Evolutionary conservation across 306 rosid species (phyloP), one percentile per base, ranked within the genome.

Genomic region (Sindora glabra): DNA sequence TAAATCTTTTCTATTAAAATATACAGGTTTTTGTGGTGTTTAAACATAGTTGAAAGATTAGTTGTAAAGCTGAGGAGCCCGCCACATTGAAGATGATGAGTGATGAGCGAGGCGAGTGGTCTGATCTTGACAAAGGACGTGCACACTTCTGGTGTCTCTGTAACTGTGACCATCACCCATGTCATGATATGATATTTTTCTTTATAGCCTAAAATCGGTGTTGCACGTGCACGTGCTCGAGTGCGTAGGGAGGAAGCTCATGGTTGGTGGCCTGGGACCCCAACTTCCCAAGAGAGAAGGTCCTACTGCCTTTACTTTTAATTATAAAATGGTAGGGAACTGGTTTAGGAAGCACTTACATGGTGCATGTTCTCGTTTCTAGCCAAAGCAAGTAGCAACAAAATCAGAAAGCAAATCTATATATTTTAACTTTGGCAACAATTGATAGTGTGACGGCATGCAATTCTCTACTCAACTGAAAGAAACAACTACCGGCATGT

Each of bases 181-280:
- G n/a, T n/a, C n/a, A n/a, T n/a, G n/a, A 48, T 54, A 53, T 45
- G 3, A 51, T 50, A 27, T 47, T 18, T 33, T 39, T 49, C 9
- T 22, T 68, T 15, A 11, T 15, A 13, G 38, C 3, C 58, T 50
- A 4, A 73, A 62, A 71, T 42, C 63, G 56, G 29, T 34, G 44
- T 2, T 48, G 73, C 95, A 83, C 83, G 87, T 76, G n/a, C n/a
- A n/a, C n/a, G n/a, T n/a, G 90, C 59, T 39, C 5, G 62, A 72
- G 77, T 33, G 65, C 77, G 71, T 74, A 76, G 71, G 48, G 75
- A 63, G 64, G 74, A 80, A 80, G 87, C 41, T 51, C 75, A 74
- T 68, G 68, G 54, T 62, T 18, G 58, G 74, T 67, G 81, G 77
- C 8, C 49, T 71, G 82, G 84, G 79, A 46, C 80, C 84, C 79